A percentile compares a stretch with the other conserved stretches of the same genome.
Evolutionary conservation across 2,329 filamentous ascomycete genomes (phyloP).

Genomic region (Fusarium anthophilum): DNA sequence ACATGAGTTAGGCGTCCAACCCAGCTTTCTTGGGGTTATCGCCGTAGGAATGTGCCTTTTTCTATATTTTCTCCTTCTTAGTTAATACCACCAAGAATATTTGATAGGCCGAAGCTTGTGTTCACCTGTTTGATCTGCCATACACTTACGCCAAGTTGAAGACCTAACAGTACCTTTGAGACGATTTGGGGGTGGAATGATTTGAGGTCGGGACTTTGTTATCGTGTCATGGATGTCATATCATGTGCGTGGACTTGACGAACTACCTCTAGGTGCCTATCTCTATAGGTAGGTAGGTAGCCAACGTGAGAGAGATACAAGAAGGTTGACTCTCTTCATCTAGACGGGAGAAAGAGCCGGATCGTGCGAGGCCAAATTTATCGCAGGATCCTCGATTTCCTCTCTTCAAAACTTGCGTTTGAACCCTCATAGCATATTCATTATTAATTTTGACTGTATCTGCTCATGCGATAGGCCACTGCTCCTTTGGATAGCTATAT

Average conservation of each 20-base stretch:
- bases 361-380: not conserved
- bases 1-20: not conserved
- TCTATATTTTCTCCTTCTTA: conserved; percentile 12
- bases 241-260: not conserved
- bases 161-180: not conserved
- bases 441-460: not conserved
- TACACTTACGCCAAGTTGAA: not conserved
- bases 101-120: conserved; percentile 6
- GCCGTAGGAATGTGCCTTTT: not conserved
- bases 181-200: not conserved
- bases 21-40: conserved; percentile 5
- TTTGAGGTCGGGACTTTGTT: conserved; percentile 9
- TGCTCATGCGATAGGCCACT: not conserved
- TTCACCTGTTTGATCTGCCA: not conserved
- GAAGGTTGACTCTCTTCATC: not conserved
- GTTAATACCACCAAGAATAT: conserved; percentile 31
- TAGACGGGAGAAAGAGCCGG: not conserved
- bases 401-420: not conserved
- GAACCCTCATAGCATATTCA: not conserved
- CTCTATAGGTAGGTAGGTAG: not conserved
- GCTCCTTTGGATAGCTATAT: not conserved
- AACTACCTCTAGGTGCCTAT: not conserved
- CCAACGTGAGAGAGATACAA: not conserved
- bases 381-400: not conserved
- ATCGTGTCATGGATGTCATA: not conserved